Percentiles rank a stretch among this genome's conserved stretches.
These are phyloP conservation scores for Cyberlindnera mrakii DNA, from an alignment of 805 yeast species.

Conservation along the genomic window DNA sequence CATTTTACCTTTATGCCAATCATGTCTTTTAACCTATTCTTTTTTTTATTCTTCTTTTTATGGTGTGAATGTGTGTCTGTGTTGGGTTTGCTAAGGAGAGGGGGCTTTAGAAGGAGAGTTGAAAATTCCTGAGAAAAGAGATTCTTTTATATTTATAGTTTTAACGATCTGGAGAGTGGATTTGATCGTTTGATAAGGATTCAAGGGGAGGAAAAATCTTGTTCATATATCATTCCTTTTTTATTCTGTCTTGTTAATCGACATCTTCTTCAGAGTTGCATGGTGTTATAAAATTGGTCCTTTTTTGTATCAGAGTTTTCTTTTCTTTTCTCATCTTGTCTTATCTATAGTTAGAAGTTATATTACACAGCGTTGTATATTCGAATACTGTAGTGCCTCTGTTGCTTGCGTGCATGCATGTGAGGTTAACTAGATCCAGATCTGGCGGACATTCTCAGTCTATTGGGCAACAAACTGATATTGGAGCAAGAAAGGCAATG, in stretches of 20 bases:
- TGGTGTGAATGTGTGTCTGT: conserved; percentile 1
- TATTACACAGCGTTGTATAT: too few relatives aligned
- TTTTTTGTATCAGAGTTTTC: background rate
- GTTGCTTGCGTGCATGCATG: too few relatives aligned
- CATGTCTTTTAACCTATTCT: conserved; percentile 2
- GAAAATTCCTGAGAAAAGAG: background rate
- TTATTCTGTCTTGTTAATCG: background rate
- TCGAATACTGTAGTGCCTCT: too few relatives aligned
- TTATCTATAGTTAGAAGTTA: too few relatives aligned
- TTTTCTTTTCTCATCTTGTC: too few relatives aligned
- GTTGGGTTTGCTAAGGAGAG: background rate
- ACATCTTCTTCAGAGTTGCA: conserved; percentile 5
- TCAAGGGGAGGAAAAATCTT: conserved; percentile 3
- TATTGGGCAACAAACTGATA: background rate
- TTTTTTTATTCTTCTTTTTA: conserved; percentile 1
- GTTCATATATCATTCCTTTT: conserved; percentile 8
- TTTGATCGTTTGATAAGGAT: background rate
- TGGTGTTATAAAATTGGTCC: conserved; percentile 5
- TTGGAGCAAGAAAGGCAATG: too few relatives aligned
- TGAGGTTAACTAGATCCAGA: too few relatives aligned
- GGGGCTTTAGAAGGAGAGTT: background rate
- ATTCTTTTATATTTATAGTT: conserved; percentile 9
- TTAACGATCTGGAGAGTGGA: conserved; percentile 8
- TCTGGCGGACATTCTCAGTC: too few relatives aligned
- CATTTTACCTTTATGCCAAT: conserved; percentile 1